Evolutionary conservation across 257 asterid species (phyloP).

Genomic region (Capsicum chinense): DNA sequence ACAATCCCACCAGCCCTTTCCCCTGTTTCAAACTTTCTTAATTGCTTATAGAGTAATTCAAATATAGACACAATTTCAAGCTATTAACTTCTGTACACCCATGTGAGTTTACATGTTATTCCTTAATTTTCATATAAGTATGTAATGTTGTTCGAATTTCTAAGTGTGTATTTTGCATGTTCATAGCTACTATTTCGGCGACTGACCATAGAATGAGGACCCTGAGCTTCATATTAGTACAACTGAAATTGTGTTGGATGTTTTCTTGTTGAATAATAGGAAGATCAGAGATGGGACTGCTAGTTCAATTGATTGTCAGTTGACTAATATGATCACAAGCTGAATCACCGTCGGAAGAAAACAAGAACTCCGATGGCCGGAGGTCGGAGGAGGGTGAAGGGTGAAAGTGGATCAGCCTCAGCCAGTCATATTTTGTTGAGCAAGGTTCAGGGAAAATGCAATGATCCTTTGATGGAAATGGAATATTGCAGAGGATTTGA

Average conservation of each 20-base stretch:
- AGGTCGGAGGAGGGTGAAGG: constrained; percentile 34
- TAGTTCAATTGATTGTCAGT: neutral
- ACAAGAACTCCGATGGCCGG: neutral
- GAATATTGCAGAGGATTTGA: constrained; percentile 23
- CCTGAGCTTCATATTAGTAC: neutral
- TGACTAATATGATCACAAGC: constrained; percentile 13
- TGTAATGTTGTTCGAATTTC: neutral
- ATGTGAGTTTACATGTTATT: too few species aligned
- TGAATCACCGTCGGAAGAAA: constrained; percentile 27
- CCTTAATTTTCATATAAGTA: too few species aligned
- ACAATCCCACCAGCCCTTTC: neutral
- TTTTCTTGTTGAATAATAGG: neutral
- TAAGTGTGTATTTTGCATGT: neutral
- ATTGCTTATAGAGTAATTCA: neutral
- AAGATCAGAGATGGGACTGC: constrained; percentile 9
- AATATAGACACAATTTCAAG: neutral
- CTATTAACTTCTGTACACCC: too few species aligned
- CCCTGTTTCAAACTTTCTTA: constrained; percentile 10
- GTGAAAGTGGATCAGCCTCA: constrained; percentile 34
- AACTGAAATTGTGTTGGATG: neutral
- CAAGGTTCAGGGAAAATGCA: constrained; percentile 27
- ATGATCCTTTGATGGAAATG: constrained; percentile 18
- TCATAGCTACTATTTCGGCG: too few species aligned
- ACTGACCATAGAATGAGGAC: too few species aligned
- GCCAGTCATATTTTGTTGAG: constrained; percentile 43